Conservation (phyloP, 768 basidiomycete species). For the Trametes maxima region DNA sequence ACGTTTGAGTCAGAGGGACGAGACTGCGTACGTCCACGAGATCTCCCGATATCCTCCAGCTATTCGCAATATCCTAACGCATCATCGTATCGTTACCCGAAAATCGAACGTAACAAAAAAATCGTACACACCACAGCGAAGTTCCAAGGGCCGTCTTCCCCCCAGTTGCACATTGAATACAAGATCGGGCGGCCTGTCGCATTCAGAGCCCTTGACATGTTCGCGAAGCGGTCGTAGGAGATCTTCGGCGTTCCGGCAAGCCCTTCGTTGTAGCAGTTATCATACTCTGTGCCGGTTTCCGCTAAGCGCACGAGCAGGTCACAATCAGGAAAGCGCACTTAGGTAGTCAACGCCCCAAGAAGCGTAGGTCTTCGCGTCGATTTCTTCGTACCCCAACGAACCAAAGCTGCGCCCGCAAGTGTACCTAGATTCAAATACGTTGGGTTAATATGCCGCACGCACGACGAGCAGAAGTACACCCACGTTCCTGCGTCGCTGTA, state of each 20-base stretch:
- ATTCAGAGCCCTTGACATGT: constrained; percentile 42
- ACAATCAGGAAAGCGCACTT: neutral
- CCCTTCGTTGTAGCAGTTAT: constrained; percentile 45
- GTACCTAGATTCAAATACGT: constrained; percentile 20
- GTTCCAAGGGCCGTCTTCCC: constrained; percentile 44
- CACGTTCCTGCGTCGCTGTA: constrained; percentile 40
- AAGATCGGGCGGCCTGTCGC: constrained; percentile 43
- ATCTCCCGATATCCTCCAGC: constrained; percentile 37
- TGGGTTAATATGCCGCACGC: neutral
- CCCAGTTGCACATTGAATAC: constrained; percentile 45
- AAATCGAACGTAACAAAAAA: neutral
- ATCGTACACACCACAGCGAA: constrained; percentile 36
- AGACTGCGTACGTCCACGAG: constrained; percentile 31
- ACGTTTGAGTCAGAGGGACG: neutral
- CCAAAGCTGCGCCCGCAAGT: constrained; percentile 43
- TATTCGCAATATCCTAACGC: constrained; percentile 34
- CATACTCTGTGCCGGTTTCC: constrained; percentile 35
- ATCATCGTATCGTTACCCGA: neutral
- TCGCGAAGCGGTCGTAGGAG: constrained; percentile 39
- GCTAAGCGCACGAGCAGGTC: neutral
- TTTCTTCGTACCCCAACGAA: constrained; percentile 42
- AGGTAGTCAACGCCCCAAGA: constrained; percentile 43
- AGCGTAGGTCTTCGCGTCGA: constrained; percentile 44
- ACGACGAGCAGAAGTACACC: neutral
- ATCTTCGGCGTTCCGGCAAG: constrained; percentile 38